Conservation (phyloP, 805 yeast genomes). For the Saturnispora ahearnii region DNA sequence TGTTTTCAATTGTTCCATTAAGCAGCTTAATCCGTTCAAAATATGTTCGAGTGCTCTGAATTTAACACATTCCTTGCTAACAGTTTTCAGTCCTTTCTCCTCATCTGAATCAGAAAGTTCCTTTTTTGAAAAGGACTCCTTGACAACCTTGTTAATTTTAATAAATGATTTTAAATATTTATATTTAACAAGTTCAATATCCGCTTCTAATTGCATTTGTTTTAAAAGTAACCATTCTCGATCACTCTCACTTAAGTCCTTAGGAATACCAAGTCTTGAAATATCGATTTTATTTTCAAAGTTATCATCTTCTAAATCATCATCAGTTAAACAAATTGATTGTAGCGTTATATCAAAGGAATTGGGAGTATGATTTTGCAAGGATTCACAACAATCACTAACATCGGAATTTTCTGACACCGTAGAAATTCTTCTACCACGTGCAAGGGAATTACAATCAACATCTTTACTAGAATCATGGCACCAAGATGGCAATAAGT, state of each 20-base stretch:
- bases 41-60: conserved; percentile 20
- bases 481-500: conserved; percentile 1
- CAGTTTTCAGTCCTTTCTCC: conserved; percentile 19
- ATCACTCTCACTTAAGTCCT: neutral
- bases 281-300: neutral
- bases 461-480: conserved; percentile 5
- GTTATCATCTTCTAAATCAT: conserved; percentile 6
- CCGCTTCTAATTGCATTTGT: conserved; percentile 21
- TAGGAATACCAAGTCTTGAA: conserved; percentile 9
- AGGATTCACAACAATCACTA: neutral
- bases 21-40: conserved; percentile 11
- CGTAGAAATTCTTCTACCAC: neutral
- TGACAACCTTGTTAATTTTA: conserved; percentile 19
- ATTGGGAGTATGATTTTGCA: neutral
- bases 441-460: conserved; percentile 2
- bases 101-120: conserved; percentile 19
- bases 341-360: conserved; percentile 7
- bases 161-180: conserved; percentile 22
- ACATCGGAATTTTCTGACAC: neutral
- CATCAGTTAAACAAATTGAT: conserved; percentile 5
- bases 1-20: conserved; percentile 16
- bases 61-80: conserved; percentile 19
- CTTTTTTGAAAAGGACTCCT: conserved; percentile 20
- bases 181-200: conserved; percentile 21
- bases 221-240: conserved; percentile 18